A percentile compares a stretch with the other conserved stretches of the same genome.
Conservation (phyloP, 2,329 filamentous ascomycete species). For the Scolecobasidium constrictum region DNA sequence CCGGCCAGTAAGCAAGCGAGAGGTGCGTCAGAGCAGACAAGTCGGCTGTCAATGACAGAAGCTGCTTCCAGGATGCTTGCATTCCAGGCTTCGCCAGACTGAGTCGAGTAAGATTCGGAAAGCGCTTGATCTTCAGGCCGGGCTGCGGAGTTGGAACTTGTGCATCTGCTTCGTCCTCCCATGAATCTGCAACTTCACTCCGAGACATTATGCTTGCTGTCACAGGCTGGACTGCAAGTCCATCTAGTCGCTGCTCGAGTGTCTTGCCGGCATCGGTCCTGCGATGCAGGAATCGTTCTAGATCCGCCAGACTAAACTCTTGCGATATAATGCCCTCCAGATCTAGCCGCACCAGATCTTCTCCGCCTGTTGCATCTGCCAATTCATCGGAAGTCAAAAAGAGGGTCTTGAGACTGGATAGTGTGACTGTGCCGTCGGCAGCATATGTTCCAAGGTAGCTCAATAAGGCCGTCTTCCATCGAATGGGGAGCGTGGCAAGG, state of each 20-base stretch:
- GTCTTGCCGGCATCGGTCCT: background rate
- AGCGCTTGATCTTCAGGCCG: constrained; percentile 24
- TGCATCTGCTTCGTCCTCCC: constrained; percentile 30
- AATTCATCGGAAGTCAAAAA: constrained; percentile 29
- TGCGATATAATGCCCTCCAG: constrained; percentile 39
- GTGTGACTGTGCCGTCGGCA: constrained; percentile 26
- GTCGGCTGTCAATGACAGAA: constrained; percentile 41
- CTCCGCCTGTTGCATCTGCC: constrained; percentile 24
- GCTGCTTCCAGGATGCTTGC: constrained; percentile 42
- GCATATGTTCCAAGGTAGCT: constrained; percentile 46
- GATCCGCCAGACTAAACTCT: constrained; percentile 36
- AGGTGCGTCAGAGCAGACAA: constrained; percentile 49
- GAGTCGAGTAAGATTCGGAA: constrained; percentile 44
- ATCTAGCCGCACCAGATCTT: constrained; percentile 41
- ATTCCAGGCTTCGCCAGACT: constrained; percentile 43
- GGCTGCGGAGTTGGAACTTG: constrained; percentile 15
- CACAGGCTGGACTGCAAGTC: constrained; percentile 1
- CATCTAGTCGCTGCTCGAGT: constrained; percentile 11
- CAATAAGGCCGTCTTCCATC: constrained; percentile 41
- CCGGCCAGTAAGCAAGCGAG: constrained; percentile 53
- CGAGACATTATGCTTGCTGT: background rate
- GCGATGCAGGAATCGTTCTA: constrained; percentile 32
- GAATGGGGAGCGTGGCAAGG: constrained; percentile 39
- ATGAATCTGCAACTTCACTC: constrained; percentile 28
- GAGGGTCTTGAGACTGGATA: constrained; percentile 38